phyloP scores from a whole-genome alignment of 2,329 filamentous ascomycete species.

The Verticillium klebahnii region DNA sequence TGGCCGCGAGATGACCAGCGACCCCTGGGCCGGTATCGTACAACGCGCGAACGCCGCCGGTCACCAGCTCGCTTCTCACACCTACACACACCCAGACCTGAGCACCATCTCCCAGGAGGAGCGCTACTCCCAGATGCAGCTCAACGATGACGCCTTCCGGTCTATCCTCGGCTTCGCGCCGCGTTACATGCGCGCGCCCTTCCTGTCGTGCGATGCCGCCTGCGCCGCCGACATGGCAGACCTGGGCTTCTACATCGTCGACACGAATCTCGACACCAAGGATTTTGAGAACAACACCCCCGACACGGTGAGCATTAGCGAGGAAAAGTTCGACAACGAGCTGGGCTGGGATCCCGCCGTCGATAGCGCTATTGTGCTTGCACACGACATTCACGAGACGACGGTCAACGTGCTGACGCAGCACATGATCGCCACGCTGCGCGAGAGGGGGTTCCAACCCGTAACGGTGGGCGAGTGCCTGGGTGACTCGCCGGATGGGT shows the following conservation, averaged over 20 bases:
- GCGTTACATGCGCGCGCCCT: constrained; percentile 40
- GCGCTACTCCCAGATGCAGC: constrained; percentile 33
- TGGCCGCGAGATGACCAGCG: constrained; percentile 34
- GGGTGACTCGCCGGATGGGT: constrained; percentile 43
- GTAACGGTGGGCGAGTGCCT: constrained; percentile 56
- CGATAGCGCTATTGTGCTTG: constrained; percentile 44
- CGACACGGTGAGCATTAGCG: constrained; percentile 41
- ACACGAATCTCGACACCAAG: constrained; percentile 56
- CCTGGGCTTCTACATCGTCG: constrained; percentile 51
- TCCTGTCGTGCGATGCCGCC: constrained; percentile 33
- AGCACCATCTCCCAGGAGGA: constrained; percentile 26
- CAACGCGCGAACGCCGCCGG: constrained; percentile 33
- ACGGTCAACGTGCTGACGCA: constrained; percentile 9
- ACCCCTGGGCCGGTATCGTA: constrained; percentile 28
- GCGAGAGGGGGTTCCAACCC: constrained; percentile 35
- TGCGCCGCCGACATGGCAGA: constrained; percentile 10
- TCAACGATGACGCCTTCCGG: constrained; percentile 39
- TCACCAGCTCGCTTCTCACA: constrained; percentile 35
- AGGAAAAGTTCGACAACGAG: constrained; percentile 27
- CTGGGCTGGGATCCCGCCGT: constrained; percentile 12
- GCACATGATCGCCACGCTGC: constrained; percentile 36
- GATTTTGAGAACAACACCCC: constrained; percentile 51
- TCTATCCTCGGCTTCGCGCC: constrained; percentile 36
- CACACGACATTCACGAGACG: constrained; percentile 46
- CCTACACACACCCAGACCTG: constrained; percentile 40